A percentile compares a stretch with the other conserved stretches of the same genome.
Evolutionary conservation across 1,284 basidiomycete genomes (phyloP).

Genomic region (Limonomyces culmigenus): DNA sequence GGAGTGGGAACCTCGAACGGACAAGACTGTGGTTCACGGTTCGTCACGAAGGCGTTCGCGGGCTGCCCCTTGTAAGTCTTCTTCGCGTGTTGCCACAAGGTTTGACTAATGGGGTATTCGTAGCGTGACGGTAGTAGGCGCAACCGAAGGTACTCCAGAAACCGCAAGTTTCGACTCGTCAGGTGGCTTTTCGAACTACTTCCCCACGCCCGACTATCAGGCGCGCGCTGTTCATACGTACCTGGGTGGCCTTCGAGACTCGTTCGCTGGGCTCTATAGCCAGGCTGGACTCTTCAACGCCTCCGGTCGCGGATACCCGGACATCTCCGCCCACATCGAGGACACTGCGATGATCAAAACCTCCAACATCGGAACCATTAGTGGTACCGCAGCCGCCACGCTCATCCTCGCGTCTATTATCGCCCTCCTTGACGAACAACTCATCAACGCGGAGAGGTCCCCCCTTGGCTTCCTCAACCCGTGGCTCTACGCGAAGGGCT

Average conservation of each 20-base stretch:
- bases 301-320: constrained; percentile 23
- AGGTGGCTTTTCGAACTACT: constrained; percentile 27
- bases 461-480: constrained; percentile 47
- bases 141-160: too few relatives aligned
- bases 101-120: too few relatives aligned
- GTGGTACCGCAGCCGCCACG: too few relatives aligned
- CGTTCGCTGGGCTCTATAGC: too few relatives aligned
- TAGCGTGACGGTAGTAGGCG: too few relatives aligned
- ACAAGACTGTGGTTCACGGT: constrained; percentile 13
- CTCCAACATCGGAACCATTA: too few relatives aligned
- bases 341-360: too few relatives aligned
- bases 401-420: too few relatives aligned
- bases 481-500: constrained; percentile 28
- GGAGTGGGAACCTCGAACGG: constrained; percentile 15
- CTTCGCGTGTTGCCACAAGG: too few relatives aligned
- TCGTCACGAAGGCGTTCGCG: constrained; percentile 15
- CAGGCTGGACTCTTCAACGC: constrained; percentile 20
- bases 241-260: constrained; percentile 14
- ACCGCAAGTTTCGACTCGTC: too few relatives aligned
- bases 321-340: too few relatives aligned
- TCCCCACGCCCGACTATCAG: constrained; percentile 22
- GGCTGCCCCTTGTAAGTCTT: too few relatives aligned
- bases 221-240: constrained; percentile 10
- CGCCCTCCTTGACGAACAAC: constrained; percentile 44
- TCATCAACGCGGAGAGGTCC: constrained; percentile 21